phyloP scores from a whole-genome alignment of 2,329 filamentous ascomycete species.

The Colletotrichum cordylinicola region DNA sequence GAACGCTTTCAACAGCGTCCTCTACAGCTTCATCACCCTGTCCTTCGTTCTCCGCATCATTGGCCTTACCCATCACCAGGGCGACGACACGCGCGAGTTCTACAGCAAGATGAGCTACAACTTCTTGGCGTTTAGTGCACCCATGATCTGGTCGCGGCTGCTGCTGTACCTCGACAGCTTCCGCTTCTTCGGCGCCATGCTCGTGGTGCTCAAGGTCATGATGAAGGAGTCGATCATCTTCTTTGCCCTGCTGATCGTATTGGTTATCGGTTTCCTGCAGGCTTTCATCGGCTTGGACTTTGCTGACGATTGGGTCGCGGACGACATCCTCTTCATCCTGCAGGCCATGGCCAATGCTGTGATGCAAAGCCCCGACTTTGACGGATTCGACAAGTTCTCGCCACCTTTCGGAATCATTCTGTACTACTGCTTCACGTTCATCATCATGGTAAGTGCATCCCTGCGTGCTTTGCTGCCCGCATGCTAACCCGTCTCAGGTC shows the following conservation, averaged over 20 bases:
- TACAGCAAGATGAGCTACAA: conserved; percentile 91
- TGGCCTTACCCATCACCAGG: conserved; percentile 69
- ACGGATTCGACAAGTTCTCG: conserved; percentile 86
- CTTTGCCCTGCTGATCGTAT: conserved; percentile 86
- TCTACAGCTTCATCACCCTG: conserved; percentile 80
- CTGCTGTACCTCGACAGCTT: conserved; percentile 92
- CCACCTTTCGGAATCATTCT: conserved; percentile 93
- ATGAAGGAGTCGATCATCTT: conserved; percentile 96
- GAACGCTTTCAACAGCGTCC: conserved; percentile 89
- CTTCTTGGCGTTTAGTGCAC: conserved; percentile 89
- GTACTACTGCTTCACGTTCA: conserved; percentile 97
- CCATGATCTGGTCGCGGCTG: conserved; percentile 96
- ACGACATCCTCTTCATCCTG: conserved; percentile 76
- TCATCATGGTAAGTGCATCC: conserved; percentile 77
- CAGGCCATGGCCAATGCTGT: conserved; percentile 88
- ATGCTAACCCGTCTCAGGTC: conserved; percentile 40
- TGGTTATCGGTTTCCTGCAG: conserved; percentile 88
- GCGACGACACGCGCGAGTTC: conserved; percentile 56
- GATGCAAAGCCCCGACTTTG: conserved; percentile 91
- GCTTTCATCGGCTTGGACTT: conserved; percentile 92
- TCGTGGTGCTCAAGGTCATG: conserved; percentile 95
- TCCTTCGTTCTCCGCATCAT: conserved; percentile 83
- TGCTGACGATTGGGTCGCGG: conserved; percentile 72
- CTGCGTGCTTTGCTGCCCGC: fast-evolving
- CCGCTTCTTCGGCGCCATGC: conserved; percentile 97